A percentile compares a stretch with the other conserved stretches of the same genome.
Evolutionary conservation across 2,329 filamentous ascomycete species (phyloP).

Genomic region (Polytolypa hystricis): DNA sequence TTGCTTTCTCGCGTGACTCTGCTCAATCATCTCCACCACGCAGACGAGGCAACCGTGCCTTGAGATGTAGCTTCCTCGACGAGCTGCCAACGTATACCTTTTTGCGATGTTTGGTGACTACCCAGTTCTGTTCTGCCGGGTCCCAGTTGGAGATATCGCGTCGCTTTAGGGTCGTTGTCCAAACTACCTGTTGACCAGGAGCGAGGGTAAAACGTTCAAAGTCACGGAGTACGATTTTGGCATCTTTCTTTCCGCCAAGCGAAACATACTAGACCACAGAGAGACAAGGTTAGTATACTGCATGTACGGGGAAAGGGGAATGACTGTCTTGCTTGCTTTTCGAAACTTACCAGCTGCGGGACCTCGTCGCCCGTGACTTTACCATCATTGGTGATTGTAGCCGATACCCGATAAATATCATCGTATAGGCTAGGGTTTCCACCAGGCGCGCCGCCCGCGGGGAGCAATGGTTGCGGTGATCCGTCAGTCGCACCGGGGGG

Average conservation of each 20-base stretch:
- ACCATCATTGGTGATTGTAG: slow-evolving; percentile 43
- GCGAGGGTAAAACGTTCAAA: slow-evolving; percentile 69
- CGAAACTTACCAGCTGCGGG: slow-evolving; percentile 35
- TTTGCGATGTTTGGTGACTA: slow-evolving; percentile 47
- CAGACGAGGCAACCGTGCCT: slow-evolving; percentile 23
- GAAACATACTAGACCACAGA: slow-evolving; percentile 56
- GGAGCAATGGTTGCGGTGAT: slow-evolving; percentile 44
- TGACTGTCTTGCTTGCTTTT: no score
- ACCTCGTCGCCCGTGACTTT: slow-evolving; percentile 40
- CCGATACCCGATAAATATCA: slow-evolving; percentile 38
- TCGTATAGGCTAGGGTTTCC: slow-evolving; percentile 48
- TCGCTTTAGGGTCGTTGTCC: slow-evolving; percentile 59
- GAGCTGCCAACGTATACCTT: slow-evolving; percentile 50
- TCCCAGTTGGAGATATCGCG: slow-evolving; percentile 88
- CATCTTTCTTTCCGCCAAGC: slow-evolving; percentile 67
- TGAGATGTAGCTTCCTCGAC: slow-evolving; percentile 45
- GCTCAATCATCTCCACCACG: no score
- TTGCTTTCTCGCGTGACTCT: no score
- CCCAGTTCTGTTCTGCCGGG: slow-evolving; percentile 68
- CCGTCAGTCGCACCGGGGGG: slow-evolving; percentile 42
- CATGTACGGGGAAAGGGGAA: no score
- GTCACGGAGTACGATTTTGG: slow-evolving; percentile 55
- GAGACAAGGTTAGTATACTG: no score
- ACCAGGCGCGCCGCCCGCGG: slow-evolving; percentile 48
- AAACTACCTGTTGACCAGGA: slow-evolving; percentile 56